Evolutionary conservation across 2,329 filamentous ascomycete genomes (phyloP).

Genomic region (Sclerotinia nivalis): DNA sequence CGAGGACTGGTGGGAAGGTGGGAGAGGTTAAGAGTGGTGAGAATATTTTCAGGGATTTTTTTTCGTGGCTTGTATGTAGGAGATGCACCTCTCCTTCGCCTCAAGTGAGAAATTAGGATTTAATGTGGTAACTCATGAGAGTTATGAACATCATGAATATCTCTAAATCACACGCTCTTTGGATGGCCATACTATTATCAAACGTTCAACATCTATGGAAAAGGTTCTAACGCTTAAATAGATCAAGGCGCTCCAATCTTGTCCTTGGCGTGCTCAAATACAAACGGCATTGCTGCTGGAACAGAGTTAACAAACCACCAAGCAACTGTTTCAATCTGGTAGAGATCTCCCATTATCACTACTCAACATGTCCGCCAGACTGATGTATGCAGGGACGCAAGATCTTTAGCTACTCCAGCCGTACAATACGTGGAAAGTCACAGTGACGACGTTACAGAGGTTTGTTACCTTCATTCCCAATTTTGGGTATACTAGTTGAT

Average conservation of each 20-base stretch:
- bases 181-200: not conserved
- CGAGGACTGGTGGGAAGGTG: slow-evolving; percentile 54
- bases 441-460: slow-evolving; percentile 67
- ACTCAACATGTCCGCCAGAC: not conserved
- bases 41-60: slow-evolving; percentile 24
- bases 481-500: slow-evolving; percentile 30
- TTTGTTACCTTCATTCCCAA: slow-evolving; percentile 34
- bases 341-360: slow-evolving; percentile 30
- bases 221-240: slow-evolving; percentile 28
- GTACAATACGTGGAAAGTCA: slow-evolving; percentile 64
- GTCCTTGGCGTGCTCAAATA: slow-evolving; percentile 61
- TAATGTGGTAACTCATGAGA: not conserved
- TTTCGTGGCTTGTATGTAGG: not conserved
- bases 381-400: slow-evolving; percentile 54
- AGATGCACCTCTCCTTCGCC: slow-evolving; percentile 1
- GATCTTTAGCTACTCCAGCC: slow-evolving; percentile 49
- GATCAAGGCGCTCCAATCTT: slow-evolving; percentile 56
- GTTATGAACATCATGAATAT: not conserved
- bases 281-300: slow-evolving; percentile 66
- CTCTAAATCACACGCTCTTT: not conserved
- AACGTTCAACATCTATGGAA: not conserved
- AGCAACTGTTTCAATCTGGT: slow-evolving; percentile 64
- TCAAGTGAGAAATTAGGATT: slow-evolving; percentile 7
- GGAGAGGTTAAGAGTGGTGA: slow-evolving; percentile 42
- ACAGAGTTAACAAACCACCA: slow-evolving; percentile 69